Evolutionary conservation across 2,329 filamentous ascomycete species (phyloP).

Genomic region (Fusarium udum): DNA sequence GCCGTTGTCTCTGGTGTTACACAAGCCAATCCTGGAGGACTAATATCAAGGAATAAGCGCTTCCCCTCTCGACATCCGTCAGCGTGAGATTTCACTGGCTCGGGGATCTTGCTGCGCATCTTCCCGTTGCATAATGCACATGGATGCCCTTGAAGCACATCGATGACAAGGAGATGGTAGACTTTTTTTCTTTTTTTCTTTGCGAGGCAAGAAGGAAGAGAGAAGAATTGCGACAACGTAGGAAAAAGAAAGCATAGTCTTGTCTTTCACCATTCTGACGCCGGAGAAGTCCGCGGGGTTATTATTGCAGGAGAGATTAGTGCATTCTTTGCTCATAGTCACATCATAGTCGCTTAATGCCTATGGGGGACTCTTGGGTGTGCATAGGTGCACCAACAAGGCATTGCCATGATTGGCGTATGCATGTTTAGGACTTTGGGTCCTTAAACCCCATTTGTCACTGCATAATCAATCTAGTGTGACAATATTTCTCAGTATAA

Average conservation of each 20-base stretch:
- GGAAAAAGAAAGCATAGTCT: background rate
- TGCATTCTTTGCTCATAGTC: background rate
- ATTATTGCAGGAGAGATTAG: background rate
- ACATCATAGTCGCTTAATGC: background rate
- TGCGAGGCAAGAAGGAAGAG: no score
- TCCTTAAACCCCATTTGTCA: no score
- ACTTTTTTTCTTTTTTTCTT: no score
- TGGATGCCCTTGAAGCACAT: no score
- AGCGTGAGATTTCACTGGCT: background rate
- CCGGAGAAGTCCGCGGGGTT: background rate
- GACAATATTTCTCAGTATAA: no score
- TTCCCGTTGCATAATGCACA: background rate
- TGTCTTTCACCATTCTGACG: background rate
- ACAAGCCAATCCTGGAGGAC: background rate
- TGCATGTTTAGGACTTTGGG: background rate
- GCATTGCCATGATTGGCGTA: background rate
- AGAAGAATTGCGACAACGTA: background rate
- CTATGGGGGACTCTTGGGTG: no score
- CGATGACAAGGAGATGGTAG: no score
- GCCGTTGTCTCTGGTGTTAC: background rate
- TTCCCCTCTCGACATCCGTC: background rate
- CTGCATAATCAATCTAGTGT: no score
- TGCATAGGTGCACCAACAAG: no score
- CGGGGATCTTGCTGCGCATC: fast-evolving
- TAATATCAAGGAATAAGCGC: background rate